These are phyloP conservation scores for Pseudonectria foliicola DNA, from an alignment of 2,329 filamentous ascomycete species.

Conservation along the genomic window DNA sequence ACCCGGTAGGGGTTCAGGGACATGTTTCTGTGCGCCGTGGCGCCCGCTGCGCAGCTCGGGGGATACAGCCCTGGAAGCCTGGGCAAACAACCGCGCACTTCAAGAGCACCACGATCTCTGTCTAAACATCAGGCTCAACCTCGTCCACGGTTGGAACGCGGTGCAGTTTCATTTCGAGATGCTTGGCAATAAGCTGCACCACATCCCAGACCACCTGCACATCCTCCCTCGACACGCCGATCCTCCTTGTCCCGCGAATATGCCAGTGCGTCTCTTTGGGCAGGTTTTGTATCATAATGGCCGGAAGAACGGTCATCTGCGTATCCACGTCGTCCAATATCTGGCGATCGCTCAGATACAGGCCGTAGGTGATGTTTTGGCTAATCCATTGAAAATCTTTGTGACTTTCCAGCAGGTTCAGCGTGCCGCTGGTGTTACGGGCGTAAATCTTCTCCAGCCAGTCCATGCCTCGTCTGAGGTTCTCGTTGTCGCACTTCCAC, in stretches of 20 bases:
- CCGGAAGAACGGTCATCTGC: slow-evolving; percentile 44
- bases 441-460: slow-evolving; percentile 53
- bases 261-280: slow-evolving; percentile 48
- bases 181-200: slow-evolving; percentile 17
- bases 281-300: slow-evolving; percentile 53
- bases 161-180: slow-evolving; percentile 17
- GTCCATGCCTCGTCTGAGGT: slow-evolving; percentile 41
- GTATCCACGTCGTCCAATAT: slow-evolving; percentile 48
- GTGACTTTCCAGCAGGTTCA: slow-evolving; percentile 30
- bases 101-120: neutral
- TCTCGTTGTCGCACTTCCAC: slow-evolving; percentile 52
- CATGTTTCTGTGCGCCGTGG: too few relatives aligned
- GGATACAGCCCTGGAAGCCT: too few relatives aligned
- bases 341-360: slow-evolving; percentile 49
- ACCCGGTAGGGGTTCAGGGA: too few relatives aligned
- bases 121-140: slow-evolving; percentile 20
- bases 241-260: slow-evolving; percentile 22
- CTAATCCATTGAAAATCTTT: slow-evolving; percentile 42
- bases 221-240: slow-evolving; percentile 22
- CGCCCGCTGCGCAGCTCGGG: too few relatives aligned
- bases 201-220: slow-evolving; percentile 20
- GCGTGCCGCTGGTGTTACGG: slow-evolving; percentile 33
- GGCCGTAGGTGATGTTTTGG: slow-evolving; percentile 49
- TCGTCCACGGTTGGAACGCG: slow-evolving; percentile 23
- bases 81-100: too few relatives aligned